Percentiles rank a stretch among this genome's conserved stretches.
These are phyloP conservation scores for Colletotrichum cuscutae DNA, from an alignment of 2,329 filamentous ascomycete genomes.

Conservation along the genomic window DNA sequence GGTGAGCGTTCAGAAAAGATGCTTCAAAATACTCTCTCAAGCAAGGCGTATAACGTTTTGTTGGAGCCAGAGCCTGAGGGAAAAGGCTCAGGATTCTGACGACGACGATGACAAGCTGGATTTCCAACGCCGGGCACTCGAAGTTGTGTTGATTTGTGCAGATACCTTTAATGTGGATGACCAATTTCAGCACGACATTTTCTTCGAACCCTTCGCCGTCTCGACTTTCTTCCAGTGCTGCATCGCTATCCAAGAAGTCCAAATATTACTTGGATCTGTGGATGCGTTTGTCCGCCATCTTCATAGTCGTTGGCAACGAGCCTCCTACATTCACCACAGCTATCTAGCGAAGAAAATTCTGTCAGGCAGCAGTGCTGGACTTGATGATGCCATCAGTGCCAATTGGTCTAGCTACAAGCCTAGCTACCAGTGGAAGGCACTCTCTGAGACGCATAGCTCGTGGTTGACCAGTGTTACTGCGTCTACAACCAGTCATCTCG, in stretches of 20 bases:
- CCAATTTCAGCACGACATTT: constrained; percentile 36
- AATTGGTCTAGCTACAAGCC: not conserved
- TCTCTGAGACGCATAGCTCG: not conserved
- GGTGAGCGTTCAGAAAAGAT: constrained; percentile 36
- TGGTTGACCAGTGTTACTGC: not conserved
- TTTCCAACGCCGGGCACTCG: constrained; percentile 46
- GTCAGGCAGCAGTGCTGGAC: not conserved
- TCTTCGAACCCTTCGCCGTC: constrained; percentile 38
- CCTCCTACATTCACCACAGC: not conserved
- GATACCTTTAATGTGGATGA: constrained; percentile 57
- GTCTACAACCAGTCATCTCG: constrained; percentile 18
- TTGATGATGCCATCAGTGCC: not conserved
- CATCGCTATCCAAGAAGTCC: constrained; percentile 48
- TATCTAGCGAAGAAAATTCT: not conserved
- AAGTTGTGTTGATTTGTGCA: constrained; percentile 53
- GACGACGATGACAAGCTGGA: constrained; percentile 42
- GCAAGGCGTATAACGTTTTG: constrained; percentile 46
- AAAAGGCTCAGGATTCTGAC: constrained; percentile 37
- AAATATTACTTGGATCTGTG: not conserved
- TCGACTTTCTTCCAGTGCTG: constrained; percentile 49
- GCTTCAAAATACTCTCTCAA: constrained; percentile 44
- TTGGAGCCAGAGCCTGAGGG: constrained; percentile 51
- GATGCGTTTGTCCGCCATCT: not conserved
- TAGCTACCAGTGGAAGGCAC: not conserved
- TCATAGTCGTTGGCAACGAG: constrained; percentile 1